A percentile compares a stretch with the other conserved stretches of the same genome.
Evolutionary conservation across 2,329 filamentous ascomycete species (phyloP).

Genomic region (Mycosphaerelloides madeirae): DNA sequence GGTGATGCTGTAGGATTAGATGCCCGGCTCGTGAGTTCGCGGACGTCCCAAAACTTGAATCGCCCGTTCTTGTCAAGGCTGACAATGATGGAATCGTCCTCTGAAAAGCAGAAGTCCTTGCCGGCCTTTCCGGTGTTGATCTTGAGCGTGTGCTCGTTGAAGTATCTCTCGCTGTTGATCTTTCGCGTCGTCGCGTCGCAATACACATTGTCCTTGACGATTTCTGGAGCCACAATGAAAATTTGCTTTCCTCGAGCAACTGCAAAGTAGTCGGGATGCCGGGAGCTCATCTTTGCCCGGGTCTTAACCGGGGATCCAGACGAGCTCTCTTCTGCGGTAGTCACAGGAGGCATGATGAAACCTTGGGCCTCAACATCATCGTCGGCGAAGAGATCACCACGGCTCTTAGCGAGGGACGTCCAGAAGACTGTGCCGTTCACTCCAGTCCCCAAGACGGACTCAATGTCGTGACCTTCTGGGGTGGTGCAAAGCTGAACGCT

Average conservation of each 20-base stretch:
- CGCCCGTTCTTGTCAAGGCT: slow-evolving; percentile 95
- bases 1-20: slow-evolving; percentile 40
- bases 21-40: slow-evolving; percentile 59
- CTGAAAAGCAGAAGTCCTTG: slow-evolving; percentile 97
- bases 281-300: slow-evolving; percentile 80
- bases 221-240: slow-evolving; percentile 68
- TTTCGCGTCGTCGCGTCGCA: slow-evolving; percentile 48
- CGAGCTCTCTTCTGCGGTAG: slow-evolving; percentile 80
- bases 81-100: slow-evolving; percentile 89
- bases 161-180: slow-evolving; percentile 82
- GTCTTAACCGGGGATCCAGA: slow-evolving; percentile 94
- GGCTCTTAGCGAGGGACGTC: slow-evolving; percentile 70
- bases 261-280: slow-evolving; percentile 88
- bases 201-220: slow-evolving; percentile 50
- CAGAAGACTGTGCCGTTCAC: slow-evolving; percentile 97
- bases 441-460: slow-evolving; percentile 86
- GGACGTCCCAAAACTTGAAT: slow-evolving; percentile 97
- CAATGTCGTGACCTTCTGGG: slow-evolving; percentile 56
- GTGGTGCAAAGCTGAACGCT: slow-evolving; percentile 79
- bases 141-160: slow-evolving; percentile 80
- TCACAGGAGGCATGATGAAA: slow-evolving; percentile 83
- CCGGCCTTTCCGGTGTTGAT: slow-evolving; percentile 97
- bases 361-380: slow-evolving; percentile 77
- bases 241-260: slow-evolving; percentile 95
- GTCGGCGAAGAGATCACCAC: slow-evolving; percentile 74